A percentile compares a stretch with the other conserved stretches of the same genome.
Conservation (phyloP, 2,329 filamentous ascomycete species). For the Cercospora sp. region DNA sequence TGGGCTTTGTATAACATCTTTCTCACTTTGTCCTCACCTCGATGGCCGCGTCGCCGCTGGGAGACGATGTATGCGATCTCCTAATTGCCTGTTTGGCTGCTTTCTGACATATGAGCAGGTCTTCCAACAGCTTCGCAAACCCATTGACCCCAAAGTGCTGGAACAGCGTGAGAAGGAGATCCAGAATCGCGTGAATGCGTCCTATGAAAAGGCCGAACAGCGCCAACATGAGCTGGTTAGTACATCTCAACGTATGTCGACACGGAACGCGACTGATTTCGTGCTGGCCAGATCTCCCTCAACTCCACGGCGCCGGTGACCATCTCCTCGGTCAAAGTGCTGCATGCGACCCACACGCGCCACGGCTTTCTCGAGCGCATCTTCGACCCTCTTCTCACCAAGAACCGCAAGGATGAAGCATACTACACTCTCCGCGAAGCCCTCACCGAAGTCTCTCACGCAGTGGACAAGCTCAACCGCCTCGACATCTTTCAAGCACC, state of each 20-base stretch:
- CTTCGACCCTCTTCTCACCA: conserved; percentile 73
- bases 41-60: conserved; percentile 16
- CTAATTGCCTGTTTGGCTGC: background rate
- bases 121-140: conserved; percentile 60
- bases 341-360: conserved; percentile 82
- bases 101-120: conserved; percentile 45
- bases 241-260: too few species aligned
- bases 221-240: conserved; percentile 65
- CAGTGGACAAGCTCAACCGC: conserved; percentile 71
- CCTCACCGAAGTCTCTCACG: conserved; percentile 67
- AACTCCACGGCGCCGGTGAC: conserved; percentile 86
- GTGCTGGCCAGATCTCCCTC: conserved; percentile 63
- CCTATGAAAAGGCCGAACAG: conserved; percentile 63
- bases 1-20: background rate
- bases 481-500: conserved; percentile 87
- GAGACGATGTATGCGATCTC: background rate
- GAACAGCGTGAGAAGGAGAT: conserved; percentile 62
- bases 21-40: background rate
- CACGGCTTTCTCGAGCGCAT: conserved; percentile 78
- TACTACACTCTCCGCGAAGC: conserved; percentile 79
- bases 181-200: conserved; percentile 58
- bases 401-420: conserved; percentile 46
- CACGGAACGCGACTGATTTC: background rate
- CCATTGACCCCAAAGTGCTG: conserved; percentile 58
- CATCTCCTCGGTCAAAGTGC: conserved; percentile 79